Evolutionary conservation across 1,284 basidiomycete genomes (phyloP).

Genomic region (Fomitopsis palustris): DNA sequence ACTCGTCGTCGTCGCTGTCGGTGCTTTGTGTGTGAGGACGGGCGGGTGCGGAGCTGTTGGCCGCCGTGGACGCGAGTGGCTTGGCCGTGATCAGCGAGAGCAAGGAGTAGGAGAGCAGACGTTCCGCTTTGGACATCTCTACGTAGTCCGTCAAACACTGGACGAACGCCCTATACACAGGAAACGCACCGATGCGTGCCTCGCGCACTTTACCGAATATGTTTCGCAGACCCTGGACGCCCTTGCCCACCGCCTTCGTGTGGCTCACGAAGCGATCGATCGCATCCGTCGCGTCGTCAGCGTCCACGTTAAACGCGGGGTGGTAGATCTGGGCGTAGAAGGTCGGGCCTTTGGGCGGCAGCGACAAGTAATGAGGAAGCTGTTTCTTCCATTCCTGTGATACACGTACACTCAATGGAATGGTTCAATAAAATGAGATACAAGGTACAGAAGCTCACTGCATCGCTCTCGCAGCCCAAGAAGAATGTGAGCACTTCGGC

Average conservation of each 20-base stretch:
- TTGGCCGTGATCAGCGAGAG: constrained; percentile 68
- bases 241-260: constrained; percentile 57
- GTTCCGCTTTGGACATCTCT: constrained; percentile 76
- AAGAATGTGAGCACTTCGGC: constrained; percentile 83
- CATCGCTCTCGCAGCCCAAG: constrained; percentile 68
- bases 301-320: constrained; percentile 80
- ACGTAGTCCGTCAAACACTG: constrained; percentile 3
- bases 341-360: constrained; percentile 59
- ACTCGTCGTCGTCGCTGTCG: constrained; percentile 45
- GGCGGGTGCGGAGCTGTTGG: not conserved
- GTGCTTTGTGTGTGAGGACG: constrained; percentile 37
- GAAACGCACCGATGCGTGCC: constrained; percentile 57
- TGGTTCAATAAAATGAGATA: not conserved
- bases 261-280: constrained; percentile 64
- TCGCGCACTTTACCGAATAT: constrained; percentile 62
- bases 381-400: constrained; percentile 68
- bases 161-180: not conserved
- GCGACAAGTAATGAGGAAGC: constrained; percentile 55
- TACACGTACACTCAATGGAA: constrained; percentile 1
- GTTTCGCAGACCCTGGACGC: constrained; percentile 63
- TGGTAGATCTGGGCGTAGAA: constrained; percentile 83
- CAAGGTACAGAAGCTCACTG: constrained; percentile 37
- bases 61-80: constrained; percentile 48
- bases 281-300: constrained; percentile 57
- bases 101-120: constrained; percentile 65